Conservation (phyloP, 2,329 filamentous ascomycete genomes). For the Botryosphaeria dothidea region DNA sequence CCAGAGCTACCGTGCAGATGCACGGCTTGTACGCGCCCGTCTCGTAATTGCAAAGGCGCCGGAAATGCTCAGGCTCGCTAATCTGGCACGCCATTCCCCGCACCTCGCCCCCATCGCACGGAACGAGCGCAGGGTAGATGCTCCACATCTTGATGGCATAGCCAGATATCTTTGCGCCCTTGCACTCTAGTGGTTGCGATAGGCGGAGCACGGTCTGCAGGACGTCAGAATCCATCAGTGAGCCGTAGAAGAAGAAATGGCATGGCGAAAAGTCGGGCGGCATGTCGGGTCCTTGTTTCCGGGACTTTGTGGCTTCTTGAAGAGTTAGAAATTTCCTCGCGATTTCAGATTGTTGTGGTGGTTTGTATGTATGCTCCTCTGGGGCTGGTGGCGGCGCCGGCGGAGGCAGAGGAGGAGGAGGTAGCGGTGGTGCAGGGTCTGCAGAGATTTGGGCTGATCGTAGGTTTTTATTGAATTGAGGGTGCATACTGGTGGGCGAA, state of each 20-base stretch:
- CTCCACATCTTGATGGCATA: constrained; percentile 35
- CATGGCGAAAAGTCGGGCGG: constrained; percentile 25
- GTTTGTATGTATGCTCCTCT: too few species aligned
- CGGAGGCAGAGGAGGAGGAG: too few species aligned
- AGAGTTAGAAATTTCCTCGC: neutral
- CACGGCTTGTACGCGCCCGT: constrained; percentile 26
- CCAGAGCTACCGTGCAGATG: constrained; percentile 23
- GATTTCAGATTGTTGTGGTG: neutral
- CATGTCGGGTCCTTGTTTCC: neutral
- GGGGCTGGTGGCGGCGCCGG: too few species aligned
- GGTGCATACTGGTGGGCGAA: too few species aligned
- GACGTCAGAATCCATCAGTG: constrained; percentile 34
- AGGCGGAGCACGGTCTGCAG: constrained; percentile 31
- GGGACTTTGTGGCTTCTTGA: neutral
- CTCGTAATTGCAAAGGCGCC: constrained; percentile 25
- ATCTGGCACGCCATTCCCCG: constrained; percentile 24
- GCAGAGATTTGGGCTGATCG: too few species aligned
- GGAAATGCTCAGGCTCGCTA: constrained; percentile 23
- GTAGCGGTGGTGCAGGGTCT: too few species aligned
- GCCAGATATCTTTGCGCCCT: constrained; percentile 26
- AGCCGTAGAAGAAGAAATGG: constrained; percentile 36
- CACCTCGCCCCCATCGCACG: constrained; percentile 18
- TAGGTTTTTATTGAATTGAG: too few species aligned
- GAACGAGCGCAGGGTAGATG: constrained; percentile 32
- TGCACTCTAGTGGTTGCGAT: constrained; percentile 25